Percentiles rank a stretch among this genome's conserved stretches.
Evolutionary conservation across 2,329 filamentous ascomycete genomes (phyloP).

Genomic region (Ophiostoma piceae): DNA sequence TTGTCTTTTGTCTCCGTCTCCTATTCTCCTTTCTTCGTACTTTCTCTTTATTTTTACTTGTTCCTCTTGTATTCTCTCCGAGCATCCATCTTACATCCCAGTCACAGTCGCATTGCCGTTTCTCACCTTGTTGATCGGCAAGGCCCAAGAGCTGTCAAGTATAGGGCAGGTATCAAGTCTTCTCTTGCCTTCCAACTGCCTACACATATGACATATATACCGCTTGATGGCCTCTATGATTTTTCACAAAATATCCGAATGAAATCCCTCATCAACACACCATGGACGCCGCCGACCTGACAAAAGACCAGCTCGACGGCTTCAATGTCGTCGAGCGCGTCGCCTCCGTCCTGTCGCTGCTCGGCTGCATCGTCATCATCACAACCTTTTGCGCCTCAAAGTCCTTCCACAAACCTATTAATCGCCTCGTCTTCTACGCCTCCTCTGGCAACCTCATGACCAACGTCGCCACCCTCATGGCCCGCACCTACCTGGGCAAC

Average conservation of each 20-base stretch:
- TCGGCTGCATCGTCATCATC: conserved; percentile 68
- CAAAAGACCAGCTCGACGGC: conserved; percentile 42
- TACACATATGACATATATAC: not conserved
- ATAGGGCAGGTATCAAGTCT: not conserved
- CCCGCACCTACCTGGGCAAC: conserved; percentile 51
- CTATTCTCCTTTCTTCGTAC: not conserved
- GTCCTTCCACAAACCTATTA: conserved; percentile 79
- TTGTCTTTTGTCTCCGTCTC: not conserved
- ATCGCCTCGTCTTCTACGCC: conserved; percentile 77
- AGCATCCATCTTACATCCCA: not conserved
- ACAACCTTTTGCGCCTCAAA: conserved; percentile 62
- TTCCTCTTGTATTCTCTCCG: not conserved
- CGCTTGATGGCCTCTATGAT: not conserved
- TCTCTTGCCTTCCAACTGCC: not conserved
- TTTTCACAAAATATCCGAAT: no score
- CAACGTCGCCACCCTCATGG: conserved; percentile 71
- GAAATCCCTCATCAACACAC: not conserved
- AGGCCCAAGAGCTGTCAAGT: not conserved
- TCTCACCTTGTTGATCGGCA: not conserved
- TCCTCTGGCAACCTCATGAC: conserved; percentile 74
- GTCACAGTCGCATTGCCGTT: not conserved
- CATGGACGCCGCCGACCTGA: conserved; percentile 25
- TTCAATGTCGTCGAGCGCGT: conserved; percentile 61
- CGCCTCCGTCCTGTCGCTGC: conserved; percentile 64
- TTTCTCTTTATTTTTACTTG: not conserved